These are phyloP conservation scores for Tulasnella sp. DNA, from an alignment of 768 basidiomycete species.

Conservation along the genomic window DNA sequence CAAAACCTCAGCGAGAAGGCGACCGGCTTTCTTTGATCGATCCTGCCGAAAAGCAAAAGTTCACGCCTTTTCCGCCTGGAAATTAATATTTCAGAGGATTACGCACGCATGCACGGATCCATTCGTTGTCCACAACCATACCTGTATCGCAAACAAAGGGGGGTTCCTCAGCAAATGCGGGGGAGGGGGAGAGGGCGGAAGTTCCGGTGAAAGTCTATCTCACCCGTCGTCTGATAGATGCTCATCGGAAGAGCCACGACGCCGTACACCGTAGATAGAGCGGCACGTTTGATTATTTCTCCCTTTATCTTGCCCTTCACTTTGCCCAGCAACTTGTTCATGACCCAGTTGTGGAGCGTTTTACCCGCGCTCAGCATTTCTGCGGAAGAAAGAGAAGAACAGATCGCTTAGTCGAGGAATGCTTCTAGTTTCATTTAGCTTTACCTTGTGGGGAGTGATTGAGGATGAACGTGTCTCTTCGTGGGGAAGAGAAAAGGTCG, in stretches of 20 bases:
- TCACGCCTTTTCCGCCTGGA: not conserved
- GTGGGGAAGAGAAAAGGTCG: constrained; percentile 25
- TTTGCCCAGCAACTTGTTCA: constrained; percentile 19
- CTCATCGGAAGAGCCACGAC: constrained; percentile 24
- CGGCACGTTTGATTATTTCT: constrained; percentile 34
- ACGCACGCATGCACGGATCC: constrained; percentile 20
- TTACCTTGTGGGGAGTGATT: constrained; percentile 14
- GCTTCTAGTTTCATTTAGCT: not conserved
- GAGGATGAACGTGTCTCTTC: constrained; percentile 30
- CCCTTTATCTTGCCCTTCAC: constrained; percentile 25
- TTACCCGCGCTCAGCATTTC: constrained; percentile 24
- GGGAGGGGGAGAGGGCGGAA: not conserved
- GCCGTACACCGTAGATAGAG: constrained; percentile 30
- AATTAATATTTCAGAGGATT: not conserved
- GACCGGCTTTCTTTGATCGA: constrained; percentile 32
- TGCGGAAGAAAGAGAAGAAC: constrained; percentile 7
- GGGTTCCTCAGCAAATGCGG: not conserved
- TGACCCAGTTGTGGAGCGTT: constrained; percentile 24
- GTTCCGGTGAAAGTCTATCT: not conserved
- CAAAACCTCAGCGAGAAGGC: constrained; percentile 33
- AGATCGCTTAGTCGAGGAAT: not conserved
- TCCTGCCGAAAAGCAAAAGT: constrained; percentile 27
- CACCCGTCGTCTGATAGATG: constrained; percentile 19
- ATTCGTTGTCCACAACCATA: constrained; percentile 22
- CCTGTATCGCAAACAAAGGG: not conserved